Conservation (phyloP, 768 basidiomycete species). For the Trametes cingulata region DNA sequence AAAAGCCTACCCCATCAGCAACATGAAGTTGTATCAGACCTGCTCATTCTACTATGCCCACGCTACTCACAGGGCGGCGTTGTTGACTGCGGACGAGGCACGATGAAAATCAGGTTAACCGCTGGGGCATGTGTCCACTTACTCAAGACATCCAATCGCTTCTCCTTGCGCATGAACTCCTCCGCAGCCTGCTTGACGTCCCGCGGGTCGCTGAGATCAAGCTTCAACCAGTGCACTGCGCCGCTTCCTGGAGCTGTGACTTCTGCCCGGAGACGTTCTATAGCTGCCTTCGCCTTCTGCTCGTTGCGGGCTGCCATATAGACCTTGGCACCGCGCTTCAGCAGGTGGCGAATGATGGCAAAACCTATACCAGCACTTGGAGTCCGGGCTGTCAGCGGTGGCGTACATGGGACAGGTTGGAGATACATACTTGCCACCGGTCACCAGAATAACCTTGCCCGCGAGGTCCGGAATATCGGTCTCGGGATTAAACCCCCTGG, state of each 20-base stretch:
- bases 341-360: conserved; percentile 52
- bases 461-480: conserved; percentile 46
- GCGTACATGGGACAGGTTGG: background rate
- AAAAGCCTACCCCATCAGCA: too few species aligned
- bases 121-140: conserved; percentile 29
- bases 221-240: conserved; percentile 47
- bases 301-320: conserved; percentile 57
- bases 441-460: conserved; percentile 57
- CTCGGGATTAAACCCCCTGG: conserved; percentile 26
- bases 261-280: conserved; percentile 45
- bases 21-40: too few species aligned
- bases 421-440: conserved; percentile 52
- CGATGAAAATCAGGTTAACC: background rate
- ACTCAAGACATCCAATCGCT: conserved; percentile 57
- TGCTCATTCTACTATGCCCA: too few species aligned
- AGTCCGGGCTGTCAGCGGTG: too few species aligned
- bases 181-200: conserved; percentile 48
- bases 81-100: conserved; percentile 44
- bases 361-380: conserved; percentile 52
- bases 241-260: conserved; percentile 48
- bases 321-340: conserved; percentile 55
- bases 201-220: conserved; percentile 53
- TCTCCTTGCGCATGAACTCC: conserved; percentile 50
- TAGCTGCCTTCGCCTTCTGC: conserved; percentile 46
- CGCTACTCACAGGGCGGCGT: conserved; percentile 46